phyloP scores from a whole-genome alignment of 208 protist species.

The Acanthamoeba castellanii region DNA sequence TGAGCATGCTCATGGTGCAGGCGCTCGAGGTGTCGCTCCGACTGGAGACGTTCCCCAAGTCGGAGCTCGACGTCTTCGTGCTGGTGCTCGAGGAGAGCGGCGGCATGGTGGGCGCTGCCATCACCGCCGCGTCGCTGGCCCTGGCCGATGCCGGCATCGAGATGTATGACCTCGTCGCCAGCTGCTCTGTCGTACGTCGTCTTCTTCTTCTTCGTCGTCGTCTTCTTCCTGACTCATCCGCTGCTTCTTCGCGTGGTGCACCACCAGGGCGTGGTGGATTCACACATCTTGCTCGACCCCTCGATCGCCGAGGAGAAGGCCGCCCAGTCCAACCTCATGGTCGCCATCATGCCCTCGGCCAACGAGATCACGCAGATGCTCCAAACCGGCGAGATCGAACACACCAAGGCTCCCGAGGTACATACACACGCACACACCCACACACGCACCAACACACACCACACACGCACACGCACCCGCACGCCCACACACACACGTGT shows the following conservation, averaged over 20 bases:
- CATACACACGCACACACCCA: not conserved
- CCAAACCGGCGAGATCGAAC: constrained; percentile 81
- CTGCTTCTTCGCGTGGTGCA: not conserved
- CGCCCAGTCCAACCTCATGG: constrained; percentile 51
- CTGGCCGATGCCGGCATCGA: constrained; percentile 91
- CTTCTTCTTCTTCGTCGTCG: not conserved
- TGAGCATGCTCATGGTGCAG: constrained; percentile 70
- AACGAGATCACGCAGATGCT: constrained; percentile 84
- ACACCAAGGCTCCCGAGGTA: constrained; percentile 77
- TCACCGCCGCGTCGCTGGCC: constrained; percentile 93
- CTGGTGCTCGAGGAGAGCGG: constrained; percentile 93
- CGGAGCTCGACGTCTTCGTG: constrained; percentile 92
- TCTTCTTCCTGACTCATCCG: not conserved
- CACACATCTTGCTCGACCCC: constrained; percentile 72
- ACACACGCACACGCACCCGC: not conserved
- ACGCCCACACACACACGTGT: not conserved
- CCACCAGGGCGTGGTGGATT: constrained; percentile 15
- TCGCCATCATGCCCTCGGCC: constrained; percentile 77
- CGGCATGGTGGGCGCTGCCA: constrained; percentile 83
- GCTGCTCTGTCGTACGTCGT: constrained; percentile 77
- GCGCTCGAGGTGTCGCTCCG: constrained; percentile 65
- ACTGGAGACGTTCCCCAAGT: constrained; percentile 82
- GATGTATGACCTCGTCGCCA: constrained; percentile 88
- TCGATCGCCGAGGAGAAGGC: constrained; percentile 57
- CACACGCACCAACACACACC: not conserved